These are phyloP conservation scores for Nothopassalora personata DNA, from an alignment of 2,329 filamentous ascomycete genomes.

Conservation along the genomic window DNA sequence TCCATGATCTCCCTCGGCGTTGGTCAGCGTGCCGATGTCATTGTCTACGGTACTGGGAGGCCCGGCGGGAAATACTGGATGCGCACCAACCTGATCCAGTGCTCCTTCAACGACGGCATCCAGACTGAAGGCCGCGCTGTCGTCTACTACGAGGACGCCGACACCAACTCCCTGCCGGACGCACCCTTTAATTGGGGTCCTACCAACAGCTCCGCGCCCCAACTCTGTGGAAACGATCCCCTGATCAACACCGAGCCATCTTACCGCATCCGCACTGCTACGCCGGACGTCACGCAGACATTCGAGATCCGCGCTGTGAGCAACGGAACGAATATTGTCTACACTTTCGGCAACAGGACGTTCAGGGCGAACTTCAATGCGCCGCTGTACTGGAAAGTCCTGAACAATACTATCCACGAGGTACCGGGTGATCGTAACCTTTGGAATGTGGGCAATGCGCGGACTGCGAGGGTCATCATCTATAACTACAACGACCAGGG, in stretches of 20 bases:
- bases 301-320: slow-evolving; percentile 45
- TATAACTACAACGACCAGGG: slow-evolving; percentile 27
- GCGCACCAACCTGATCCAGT: slow-evolving; percentile 18
- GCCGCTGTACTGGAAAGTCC: slow-evolving; percentile 33
- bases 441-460: slow-evolving; percentile 3
- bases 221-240: slow-evolving; percentile 53
- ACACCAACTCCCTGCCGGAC: slow-evolving; percentile 40
- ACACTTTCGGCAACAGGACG: slow-evolving; percentile 49
- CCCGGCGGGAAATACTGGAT: slow-evolving; percentile 32
- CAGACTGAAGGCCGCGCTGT: slow-evolving; percentile 49
- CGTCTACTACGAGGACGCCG: slow-evolving; percentile 59
- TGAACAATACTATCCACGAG: slow-evolving; percentile 11
- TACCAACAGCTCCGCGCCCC: not conserved
- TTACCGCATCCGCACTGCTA: slow-evolving; percentile 42
- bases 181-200: slow-evolving; percentile 44
- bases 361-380: slow-evolving; percentile 46
- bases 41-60: slow-evolving; percentile 31
- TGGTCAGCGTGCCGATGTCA: slow-evolving; percentile 48
- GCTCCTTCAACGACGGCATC: slow-evolving; percentile 12
- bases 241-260: slow-evolving; percentile 48
- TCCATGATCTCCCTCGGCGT: slow-evolving; percentile 51
- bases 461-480: slow-evolving; percentile 34
- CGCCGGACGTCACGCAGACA: slow-evolving; percentile 27
- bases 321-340: slow-evolving; percentile 43
- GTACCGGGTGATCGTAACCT: not conserved